Percentiles rank a stretch among this genome's conserved stretches.
These are phyloP conservation scores for Secale cereale DNA, from an alignment of 176 grass and related monocot species.

Conservation along the genomic window DNA sequence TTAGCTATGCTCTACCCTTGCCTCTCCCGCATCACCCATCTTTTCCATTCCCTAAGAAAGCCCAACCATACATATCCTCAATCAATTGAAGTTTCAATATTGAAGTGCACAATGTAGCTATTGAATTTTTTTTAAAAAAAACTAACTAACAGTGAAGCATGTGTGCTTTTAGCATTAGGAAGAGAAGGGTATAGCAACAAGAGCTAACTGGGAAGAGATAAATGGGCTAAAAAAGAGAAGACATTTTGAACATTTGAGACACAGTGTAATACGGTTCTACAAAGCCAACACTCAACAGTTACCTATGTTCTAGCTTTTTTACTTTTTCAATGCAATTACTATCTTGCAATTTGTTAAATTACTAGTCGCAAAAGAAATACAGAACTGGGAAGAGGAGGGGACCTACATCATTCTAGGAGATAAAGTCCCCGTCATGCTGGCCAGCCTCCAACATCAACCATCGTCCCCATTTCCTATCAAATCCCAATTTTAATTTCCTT, in stretches of 20 bases:
- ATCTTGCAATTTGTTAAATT: background rate
- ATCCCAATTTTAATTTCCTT: slow-evolving; percentile 70
- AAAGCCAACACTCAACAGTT: no score
- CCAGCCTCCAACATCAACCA: slow-evolving; percentile 80
- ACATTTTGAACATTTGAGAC: background rate
- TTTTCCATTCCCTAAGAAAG: slow-evolving; percentile 70
- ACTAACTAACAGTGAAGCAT: background rate
- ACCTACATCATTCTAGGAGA: slow-evolving; percentile 78
- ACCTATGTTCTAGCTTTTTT: background rate
- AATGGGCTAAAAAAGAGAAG: background rate
- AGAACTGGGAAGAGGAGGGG: slow-evolving; percentile 37
- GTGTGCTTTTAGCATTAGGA: background rate
- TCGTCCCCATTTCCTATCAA: slow-evolving; percentile 96
- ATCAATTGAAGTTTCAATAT: slow-evolving; percentile 36
- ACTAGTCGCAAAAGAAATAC: slow-evolving; percentile 1
- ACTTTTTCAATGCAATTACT: background rate
- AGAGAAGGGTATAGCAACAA: background rate
- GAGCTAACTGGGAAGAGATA: background rate
- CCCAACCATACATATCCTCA: slow-evolving; percentile 40
- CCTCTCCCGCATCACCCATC: slow-evolving; percentile 68
- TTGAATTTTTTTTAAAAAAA: background rate
- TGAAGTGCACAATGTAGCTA: background rate
- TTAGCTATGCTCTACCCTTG: slow-evolving; percentile 33
- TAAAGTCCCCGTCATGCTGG: slow-evolving; percentile 48
- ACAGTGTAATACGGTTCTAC: background rate